Evolutionary conservation across 495 filamentous ascomycete species (phyloP).

Genomic region (Xylaria scruposa): DNA sequence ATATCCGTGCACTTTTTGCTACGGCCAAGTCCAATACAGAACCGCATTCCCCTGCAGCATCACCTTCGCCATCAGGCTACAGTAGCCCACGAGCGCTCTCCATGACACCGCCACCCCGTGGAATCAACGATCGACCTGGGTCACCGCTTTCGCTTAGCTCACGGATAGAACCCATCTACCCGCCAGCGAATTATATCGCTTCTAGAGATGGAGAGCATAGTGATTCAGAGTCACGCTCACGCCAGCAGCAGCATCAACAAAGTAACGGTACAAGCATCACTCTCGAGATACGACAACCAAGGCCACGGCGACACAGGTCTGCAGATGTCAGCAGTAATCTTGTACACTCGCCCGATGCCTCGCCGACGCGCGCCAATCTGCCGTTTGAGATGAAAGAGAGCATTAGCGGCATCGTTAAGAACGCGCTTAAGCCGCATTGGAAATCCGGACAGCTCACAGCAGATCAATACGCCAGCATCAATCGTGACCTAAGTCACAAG

Average conservation of each 20-base stretch:
- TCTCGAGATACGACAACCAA: slow-evolving; percentile 58
- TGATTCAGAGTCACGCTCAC: slow-evolving; percentile 51
- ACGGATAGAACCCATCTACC: slow-evolving; percentile 65
- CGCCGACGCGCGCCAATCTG: slow-evolving; percentile 62
- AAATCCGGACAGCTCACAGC: slow-evolving; percentile 72
- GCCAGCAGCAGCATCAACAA: slow-evolving; percentile 25
- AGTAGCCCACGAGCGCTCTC: slow-evolving; percentile 74
- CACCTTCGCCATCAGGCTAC: slow-evolving; percentile 70
- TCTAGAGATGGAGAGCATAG: slow-evolving; percentile 53
- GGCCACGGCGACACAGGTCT: slow-evolving; percentile 49
- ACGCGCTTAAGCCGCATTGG: slow-evolving; percentile 77
- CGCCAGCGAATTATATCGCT: slow-evolving; percentile 66
- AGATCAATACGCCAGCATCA: slow-evolving; percentile 87
- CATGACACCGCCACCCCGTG: slow-evolving; percentile 72
- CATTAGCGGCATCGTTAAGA: slow-evolving; percentile 80
- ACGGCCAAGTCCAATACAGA: slow-evolving; percentile 55
- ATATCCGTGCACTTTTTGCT: slow-evolving; percentile 52
- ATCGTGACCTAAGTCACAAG: slow-evolving; percentile 79
- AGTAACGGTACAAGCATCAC: slow-evolving; percentile 23
- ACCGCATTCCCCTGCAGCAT: slow-evolving; percentile 75
- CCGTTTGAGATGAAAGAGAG: slow-evolving; percentile 78
- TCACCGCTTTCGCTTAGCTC: slow-evolving; percentile 75
- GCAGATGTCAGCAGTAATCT: slow-evolving; percentile 37
- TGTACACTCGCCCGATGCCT: slow-evolving; percentile 59
- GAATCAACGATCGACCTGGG: slow-evolving; percentile 63